Percentiles rank a stretch among this genome's conserved stretches.
phyloP scores from a whole-genome alignment of 495 filamentous ascomycete genomes.

The Neurospora cerealis region DNA sequence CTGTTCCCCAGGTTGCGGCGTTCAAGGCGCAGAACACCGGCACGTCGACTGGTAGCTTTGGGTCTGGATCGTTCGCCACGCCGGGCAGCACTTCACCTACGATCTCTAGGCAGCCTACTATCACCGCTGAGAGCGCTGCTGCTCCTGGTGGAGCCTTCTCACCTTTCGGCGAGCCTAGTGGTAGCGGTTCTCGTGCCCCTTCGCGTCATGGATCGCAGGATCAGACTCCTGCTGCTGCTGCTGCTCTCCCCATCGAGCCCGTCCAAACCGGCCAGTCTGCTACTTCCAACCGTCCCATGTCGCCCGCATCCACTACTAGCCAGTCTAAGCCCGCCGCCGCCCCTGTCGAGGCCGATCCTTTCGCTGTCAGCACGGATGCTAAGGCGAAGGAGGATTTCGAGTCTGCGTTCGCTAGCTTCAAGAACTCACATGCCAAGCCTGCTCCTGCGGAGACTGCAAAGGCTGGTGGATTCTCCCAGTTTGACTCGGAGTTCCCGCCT shows the following conservation, averaged over 20 bases:
- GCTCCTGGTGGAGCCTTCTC: constrained; percentile 32
- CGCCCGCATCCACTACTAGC: constrained; percentile 2
- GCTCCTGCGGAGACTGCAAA: constrained; percentile 22
- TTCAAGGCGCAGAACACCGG: constrained; percentile 55
- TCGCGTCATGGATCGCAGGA: neutral
- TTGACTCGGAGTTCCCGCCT: constrained; percentile 75
- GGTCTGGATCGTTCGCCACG: constrained; percentile 35
- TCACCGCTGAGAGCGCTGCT: constrained; percentile 29
- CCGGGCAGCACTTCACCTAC: constrained; percentile 48
- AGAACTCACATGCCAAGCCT: constrained; percentile 20
- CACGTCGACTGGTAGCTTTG: constrained; percentile 39
- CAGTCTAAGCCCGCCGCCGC: constrained; percentile 11
- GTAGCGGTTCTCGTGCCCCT: constrained; percentile 6
- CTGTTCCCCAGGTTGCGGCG: constrained; percentile 32
- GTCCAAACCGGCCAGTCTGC: constrained; percentile 26
- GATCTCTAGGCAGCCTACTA: constrained; percentile 35
- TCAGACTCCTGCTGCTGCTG: constrained; percentile 8
- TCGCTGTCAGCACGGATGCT: constrained; percentile 41
- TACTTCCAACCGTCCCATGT: constrained; percentile 21
- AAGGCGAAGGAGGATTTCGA: constrained; percentile 69
- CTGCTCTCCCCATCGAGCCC: constrained; percentile 19
- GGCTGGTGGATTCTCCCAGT: constrained; percentile 33
- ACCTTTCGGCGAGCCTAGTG: constrained; percentile 47
- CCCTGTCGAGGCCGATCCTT: constrained; percentile 36
- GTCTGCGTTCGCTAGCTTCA: constrained; percentile 58